Evolutionary conservation across 495 filamentous ascomycete species (phyloP), one percentile per base, ranked within the genome.

Genomic region (Choiromyces venosus): DNA sequence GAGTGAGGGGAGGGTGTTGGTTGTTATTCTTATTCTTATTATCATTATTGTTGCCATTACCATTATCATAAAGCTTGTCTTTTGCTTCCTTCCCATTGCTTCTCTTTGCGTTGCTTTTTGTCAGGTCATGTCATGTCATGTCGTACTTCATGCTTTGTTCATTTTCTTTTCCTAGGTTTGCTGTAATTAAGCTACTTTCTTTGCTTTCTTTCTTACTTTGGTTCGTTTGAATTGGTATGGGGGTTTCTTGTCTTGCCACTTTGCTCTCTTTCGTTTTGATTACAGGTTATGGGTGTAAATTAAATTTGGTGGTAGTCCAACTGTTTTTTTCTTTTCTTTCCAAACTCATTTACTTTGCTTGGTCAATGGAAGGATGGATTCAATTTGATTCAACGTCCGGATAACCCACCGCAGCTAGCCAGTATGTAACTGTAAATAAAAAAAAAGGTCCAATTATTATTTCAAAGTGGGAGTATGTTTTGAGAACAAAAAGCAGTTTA

Each of bases 21-120:
- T 2, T 12, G 38, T 40, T 65, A 29, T 67, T 64, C 38, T 74
- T 71, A 52, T 19, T 33, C 38, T 66, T 66, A 69, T 67, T 42
- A 19, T 46, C 39, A 61, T 42, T 70, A 65, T 70, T 37, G 37
- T 46, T 29, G 25, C n/a, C 67, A 61, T 66, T 66, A 36, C 29
- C 68, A 40, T 70, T 38, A 70, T 68, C 38, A 56, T 68, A 61
- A 61, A 61, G 52, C 46, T 56, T 25, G 52, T 61, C 10, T 12
- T 29, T 61, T 61, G 52, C n/a, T 61, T 29, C n/a, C 4, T 4
- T 29, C 14, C 12, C 52, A 29, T 61, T 25, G 7, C 46, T 56
- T 56, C 25, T 61, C 52, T 16, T n/a, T n/a, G n/a, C n/a, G n/a
- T n/a, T n/a, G n/a, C n/a, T n/a, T n/a, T n/a, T n/a, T n/a, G n/a